Evolutionary conservation across 2,329 filamentous ascomycete genomes (phyloP), one percentile per base, ranked within the genome.

Genomic region (Ilyonectria mors-panacis): DNA sequence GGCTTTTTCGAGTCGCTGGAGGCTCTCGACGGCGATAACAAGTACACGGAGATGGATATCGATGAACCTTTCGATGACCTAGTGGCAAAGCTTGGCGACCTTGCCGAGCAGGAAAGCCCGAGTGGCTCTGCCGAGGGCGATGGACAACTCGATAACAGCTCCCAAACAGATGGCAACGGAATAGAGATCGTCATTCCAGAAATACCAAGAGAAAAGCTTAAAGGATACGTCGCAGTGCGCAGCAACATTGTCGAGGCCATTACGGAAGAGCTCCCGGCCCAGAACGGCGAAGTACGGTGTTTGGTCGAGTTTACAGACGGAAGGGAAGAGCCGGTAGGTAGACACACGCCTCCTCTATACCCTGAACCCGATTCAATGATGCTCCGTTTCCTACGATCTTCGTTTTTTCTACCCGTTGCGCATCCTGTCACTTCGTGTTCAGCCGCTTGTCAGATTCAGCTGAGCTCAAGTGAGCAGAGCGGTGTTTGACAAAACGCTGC

Each of bases 291-390:
- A 10, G 23, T 72, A 2, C 75, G 74, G 23, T 84, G 83, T 48
- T 75, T 71, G 5, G 77, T 84, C 12, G 84, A 85, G 65, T 86
- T 85, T 54, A 81, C 81, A 33, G 85, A 87, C 69, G 85, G 85
- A 26, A 79, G 81, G 56, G 71, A 81, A 68, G 80, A 85, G 60
- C 65, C 80, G 71, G 85, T 87, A 79, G 80, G 85, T 82, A 35
- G 45, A 56, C 30, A 23, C 56, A 23, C n/a, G 17, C n/a, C 28
- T 21, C n/a, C 5, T 21, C 10, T 19, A 21, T 21, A 6, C 30
- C 12, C 15, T 6, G 10, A 35, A 12, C 9, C 10, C 53, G 54
- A 33, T 65, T 45, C 42, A 55, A 57, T 37, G 47, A 28, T 56
- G 15, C 33, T 28, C n/a, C 53, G n/a, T 50, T 35, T 37, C 35